Conservation (phyloP, 805 yeast species). For the Suhomyces pyralidae region DNA sequence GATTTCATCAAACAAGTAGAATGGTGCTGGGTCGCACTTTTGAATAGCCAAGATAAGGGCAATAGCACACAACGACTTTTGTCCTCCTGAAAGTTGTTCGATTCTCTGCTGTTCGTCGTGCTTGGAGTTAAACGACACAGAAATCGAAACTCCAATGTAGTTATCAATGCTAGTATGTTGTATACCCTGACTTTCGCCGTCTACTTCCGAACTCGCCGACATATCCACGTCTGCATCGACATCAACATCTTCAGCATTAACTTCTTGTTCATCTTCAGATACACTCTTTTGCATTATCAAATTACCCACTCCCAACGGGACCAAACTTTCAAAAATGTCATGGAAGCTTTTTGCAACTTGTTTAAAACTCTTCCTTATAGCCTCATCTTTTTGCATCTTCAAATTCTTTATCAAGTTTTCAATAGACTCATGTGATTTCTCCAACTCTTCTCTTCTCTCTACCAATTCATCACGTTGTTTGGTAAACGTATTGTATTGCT, state of each 20-base stretch:
- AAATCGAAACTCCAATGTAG: constrained; percentile 78
- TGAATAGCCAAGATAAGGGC: constrained; percentile 93
- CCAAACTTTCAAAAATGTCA: constrained; percentile 73
- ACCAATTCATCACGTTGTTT: constrained; percentile 67
- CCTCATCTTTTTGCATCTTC: constrained; percentile 76
- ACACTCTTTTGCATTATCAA: constrained; percentile 57
- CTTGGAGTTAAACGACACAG: constrained; percentile 86
- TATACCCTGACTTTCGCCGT: constrained; percentile 10
- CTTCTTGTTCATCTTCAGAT: constrained; percentile 4
- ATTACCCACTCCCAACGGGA: constrained; percentile 78
- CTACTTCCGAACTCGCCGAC: constrained; percentile 13
- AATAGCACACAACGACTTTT: constrained; percentile 93
- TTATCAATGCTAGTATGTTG: constrained; percentile 41
- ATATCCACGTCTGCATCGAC: constrained; percentile 9
- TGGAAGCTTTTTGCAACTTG: constrained; percentile 73
- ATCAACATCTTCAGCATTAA: constrained; percentile 14
- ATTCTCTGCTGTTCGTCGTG: constrained; percentile 81
- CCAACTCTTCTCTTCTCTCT: constrained; percentile 65
- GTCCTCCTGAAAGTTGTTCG: constrained; percentile 95
- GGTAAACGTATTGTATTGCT: constrained; percentile 71
- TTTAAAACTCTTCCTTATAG: constrained; percentile 73
- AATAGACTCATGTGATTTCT: constrained; percentile 67
- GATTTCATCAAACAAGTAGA: constrained; percentile 91
- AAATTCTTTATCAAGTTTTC: constrained; percentile 66
- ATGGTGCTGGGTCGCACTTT: constrained; percentile 94